A percentile compares a stretch with the other conserved stretches of the same genome.
Conservation (phyloP, 2,329 filamentous ascomycete genomes). For the Aspergillus felis region DNA sequence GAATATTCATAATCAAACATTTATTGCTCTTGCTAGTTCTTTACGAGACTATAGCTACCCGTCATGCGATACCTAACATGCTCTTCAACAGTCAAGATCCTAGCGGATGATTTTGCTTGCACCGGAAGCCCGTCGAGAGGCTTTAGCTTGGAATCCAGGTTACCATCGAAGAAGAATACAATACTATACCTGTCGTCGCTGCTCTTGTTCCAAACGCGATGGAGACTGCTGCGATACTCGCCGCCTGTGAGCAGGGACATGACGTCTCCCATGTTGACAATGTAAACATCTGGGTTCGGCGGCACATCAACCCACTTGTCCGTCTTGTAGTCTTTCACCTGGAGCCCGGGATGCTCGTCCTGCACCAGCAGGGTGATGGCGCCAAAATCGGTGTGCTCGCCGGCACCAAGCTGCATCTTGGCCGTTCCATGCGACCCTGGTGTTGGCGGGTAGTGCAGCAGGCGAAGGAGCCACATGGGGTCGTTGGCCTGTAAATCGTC, state of each 20-base stretch:
- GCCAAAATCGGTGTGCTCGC: constrained; percentile 54
- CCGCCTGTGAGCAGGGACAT: constrained; percentile 38
- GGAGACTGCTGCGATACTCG: constrained; percentile 29
- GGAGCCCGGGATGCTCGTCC: constrained; percentile 48
- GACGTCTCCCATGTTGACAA: constrained; percentile 52
- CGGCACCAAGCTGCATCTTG: constrained; percentile 34
- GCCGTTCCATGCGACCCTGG: constrained; percentile 11
- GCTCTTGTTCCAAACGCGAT: constrained; percentile 33
- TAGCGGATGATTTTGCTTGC: too few species aligned
- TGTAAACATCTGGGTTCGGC: constrained; percentile 45
- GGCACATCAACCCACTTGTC: constrained; percentile 45
- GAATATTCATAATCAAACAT: too few species aligned
- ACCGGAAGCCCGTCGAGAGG: too few species aligned
- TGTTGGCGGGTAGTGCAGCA: constrained; percentile 35
- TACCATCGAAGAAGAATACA: constrained; percentile 35
- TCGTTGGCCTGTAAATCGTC: constrained; percentile 16
- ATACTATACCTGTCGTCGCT: constrained; percentile 31
- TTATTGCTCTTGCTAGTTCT: too few species aligned
- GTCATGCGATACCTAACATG: too few species aligned
- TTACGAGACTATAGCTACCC: too few species aligned
- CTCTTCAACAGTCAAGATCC: too few species aligned
- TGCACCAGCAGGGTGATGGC: constrained; percentile 55
- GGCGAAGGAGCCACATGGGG: constrained; percentile 20
- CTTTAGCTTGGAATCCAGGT: constrained; percentile 1
- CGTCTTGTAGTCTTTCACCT: constrained; percentile 48